Evolutionary conservation across 2,329 filamentous ascomycete genomes (phyloP), one percentile per base, ranked within the genome.

Genomic region (Clonostachys solani): DNA sequence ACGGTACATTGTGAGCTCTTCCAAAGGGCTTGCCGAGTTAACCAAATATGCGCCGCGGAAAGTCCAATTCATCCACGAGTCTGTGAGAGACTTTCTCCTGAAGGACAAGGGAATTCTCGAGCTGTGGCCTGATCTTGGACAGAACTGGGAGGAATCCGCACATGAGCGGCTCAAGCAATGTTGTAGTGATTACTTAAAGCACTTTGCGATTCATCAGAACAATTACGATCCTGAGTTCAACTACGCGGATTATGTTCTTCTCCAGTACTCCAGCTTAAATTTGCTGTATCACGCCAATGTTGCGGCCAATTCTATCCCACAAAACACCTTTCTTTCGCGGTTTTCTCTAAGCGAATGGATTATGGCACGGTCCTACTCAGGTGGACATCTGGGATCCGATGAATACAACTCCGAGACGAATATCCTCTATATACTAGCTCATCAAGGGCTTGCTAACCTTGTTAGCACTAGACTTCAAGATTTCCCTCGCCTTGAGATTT

Each of bases 61-160:
- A 0, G 70, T 79, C 1, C 77, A 80, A 48, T 81, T 79, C 54
- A 78, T 79, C 6, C 75, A 79, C 38, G 72, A 78, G 51, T 75
- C 75, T 0, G 72, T 78, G 0, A 54, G 65, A 2, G 74, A 78
- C 12, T 77, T 72, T 43, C 58, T 79, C 0, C 19, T 74, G 3
- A 65, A 64, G 7, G 64, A 66, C 2, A 50, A 54, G 1, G 67
- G 71, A 0, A 48, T 70, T 0, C 8, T 46, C 0, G 45, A 58
- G 0, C 15, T 71, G 0, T 65, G 60, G 59, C 57, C 66, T 5
- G 60, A 67, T 2, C 48, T 65, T 37, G 49, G 46, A 16, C 50
- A 44, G 4, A 62, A 68, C 29, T 59, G 69, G 18, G 45, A 60
- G 19, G 56, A 60, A 1, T 45, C 53, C 33, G 64, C 71, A 17